Evolutionary conservation across 306 rosid genomes (phyloP).

Genomic region (Inga leiocalycina): DNA sequence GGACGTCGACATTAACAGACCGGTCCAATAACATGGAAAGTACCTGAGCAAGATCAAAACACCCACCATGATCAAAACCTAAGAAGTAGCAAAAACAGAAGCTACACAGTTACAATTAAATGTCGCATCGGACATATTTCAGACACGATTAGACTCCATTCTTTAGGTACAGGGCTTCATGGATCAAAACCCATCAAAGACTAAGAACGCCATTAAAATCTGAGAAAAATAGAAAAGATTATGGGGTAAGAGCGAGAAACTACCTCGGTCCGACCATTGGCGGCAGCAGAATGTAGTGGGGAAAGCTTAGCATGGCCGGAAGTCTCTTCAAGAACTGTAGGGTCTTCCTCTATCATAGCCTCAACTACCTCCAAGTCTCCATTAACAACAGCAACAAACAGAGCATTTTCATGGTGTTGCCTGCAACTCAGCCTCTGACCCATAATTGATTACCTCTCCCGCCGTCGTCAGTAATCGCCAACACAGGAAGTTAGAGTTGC

Average conservation of each 20-base stretch:
- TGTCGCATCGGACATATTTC: neutral
- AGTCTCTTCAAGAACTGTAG: conserved; percentile 47
- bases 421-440: conserved; percentile 82
- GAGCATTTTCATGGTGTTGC: conserved; percentile 43
- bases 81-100: neutral
- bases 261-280: conserved; percentile 84
- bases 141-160: neutral
- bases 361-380: conserved; percentile 64
- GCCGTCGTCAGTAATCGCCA: neutral
- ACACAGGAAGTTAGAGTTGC: conserved; percentile 25
- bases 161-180: neutral
- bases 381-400: conserved; percentile 58
- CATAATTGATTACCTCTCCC: conserved; percentile 44
- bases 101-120: neutral
- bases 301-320: conserved; percentile 52
- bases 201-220: neutral
- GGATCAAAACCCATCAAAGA: conserved; percentile 19
- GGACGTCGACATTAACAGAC: conserved; percentile 56
- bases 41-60: conserved; percentile 51
- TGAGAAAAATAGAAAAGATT: neutral
- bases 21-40: conserved; percentile 68
- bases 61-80: conserved; percentile 25
- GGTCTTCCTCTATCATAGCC: conserved; percentile 52
- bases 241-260: neutral
- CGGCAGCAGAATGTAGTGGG: conserved; percentile 77